Base-by-base conservation (phyloP, 495 filamentous ascomycete species). In the Tuber aestivum region DNA sequence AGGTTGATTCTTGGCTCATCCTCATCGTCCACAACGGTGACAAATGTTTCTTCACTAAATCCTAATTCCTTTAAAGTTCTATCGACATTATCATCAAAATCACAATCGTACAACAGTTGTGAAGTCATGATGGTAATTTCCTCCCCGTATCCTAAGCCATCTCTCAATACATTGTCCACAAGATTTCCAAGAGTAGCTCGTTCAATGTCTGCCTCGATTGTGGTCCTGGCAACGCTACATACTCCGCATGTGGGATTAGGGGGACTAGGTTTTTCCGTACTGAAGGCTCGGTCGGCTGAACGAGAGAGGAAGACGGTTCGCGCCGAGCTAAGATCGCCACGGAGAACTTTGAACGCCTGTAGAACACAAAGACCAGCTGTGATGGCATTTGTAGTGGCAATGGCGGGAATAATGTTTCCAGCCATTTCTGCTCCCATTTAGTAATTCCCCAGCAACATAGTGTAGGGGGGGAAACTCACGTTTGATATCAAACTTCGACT, bases 391-490 rank as follows among this genome's bases (percentile, higher is more conserved):
- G 95, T 97, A 0, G 95, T 99, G 2, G 95, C 95, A 83, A 99
- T 99, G 4, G 95, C 96, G 0, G 95, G 95, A 74, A 99, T 98
- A 81, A 99, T 99, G 80, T 98, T 98, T 72, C 95, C 95, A 38
- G 95, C 95, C 94, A 98, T 99, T 85, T 98, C 89, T 91, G 71
- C 56, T 72, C 41, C 45, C 61, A 50, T 70, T 78, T 70, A 77
- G 44, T 38, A 44, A 72, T 35, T 8, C 12, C 38, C 48, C 40
- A 73, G 80, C 69, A 27, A 16, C 41, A 40, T n/a, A 65, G 35
- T 37, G 1, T 35, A 40, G 37, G 48, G 16, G 14, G 18, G 27
- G 40, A 42, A 42, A 85, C 86, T 78, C 80, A 89, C 90, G 93
- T 83, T 99, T 99, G 79, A 95, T 94, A 82, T 97, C 94, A 77